Conservation (phyloP, 2,329 filamentous ascomycete species). For the Sordariomycetes sp. region DNA sequence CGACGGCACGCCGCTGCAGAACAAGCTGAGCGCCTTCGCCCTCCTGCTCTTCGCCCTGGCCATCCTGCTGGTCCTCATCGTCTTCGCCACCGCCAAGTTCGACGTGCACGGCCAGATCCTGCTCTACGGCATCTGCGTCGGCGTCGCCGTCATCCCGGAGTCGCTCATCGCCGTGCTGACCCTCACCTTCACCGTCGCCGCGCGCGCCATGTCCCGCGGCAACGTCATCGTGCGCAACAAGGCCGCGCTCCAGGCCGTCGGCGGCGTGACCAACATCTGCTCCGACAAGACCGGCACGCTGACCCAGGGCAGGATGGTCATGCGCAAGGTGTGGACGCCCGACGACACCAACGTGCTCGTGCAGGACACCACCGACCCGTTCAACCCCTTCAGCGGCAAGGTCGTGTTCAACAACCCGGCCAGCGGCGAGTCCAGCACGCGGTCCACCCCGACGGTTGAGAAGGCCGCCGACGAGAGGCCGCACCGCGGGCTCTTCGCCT, state of each 20-base stretch:
- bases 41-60: constrained; percentile 68
- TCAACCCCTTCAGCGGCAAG: constrained; percentile 48
- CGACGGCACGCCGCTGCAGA: constrained; percentile 73
- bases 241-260: constrained; percentile 54
- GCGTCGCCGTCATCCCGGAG: constrained; percentile 54
- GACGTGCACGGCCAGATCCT: constrained; percentile 43
- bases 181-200: constrained; percentile 59
- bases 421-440: constrained; percentile 19
- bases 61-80: constrained; percentile 47
- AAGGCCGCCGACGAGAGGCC: constrained; percentile 13
- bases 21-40: constrained; percentile 76
- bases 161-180: constrained; percentile 60
- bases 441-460: constrained; percentile 12
- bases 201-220: constrained; percentile 52
- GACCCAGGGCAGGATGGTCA: constrained; percentile 57
- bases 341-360: constrained; percentile 41
- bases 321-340: constrained; percentile 50
- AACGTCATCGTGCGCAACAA: constrained; percentile 58
- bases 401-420: constrained; percentile 30
- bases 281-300: constrained; percentile 62
- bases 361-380: constrained; percentile 44
- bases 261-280: constrained; percentile 60
- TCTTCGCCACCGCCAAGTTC: constrained; percentile 49
- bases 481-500: constrained; percentile 21
- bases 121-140: constrained; percentile 50